Evolutionary conservation across 306 rosid genomes (phyloP).

Genomic region (Acacia crassicarpa): DNA sequence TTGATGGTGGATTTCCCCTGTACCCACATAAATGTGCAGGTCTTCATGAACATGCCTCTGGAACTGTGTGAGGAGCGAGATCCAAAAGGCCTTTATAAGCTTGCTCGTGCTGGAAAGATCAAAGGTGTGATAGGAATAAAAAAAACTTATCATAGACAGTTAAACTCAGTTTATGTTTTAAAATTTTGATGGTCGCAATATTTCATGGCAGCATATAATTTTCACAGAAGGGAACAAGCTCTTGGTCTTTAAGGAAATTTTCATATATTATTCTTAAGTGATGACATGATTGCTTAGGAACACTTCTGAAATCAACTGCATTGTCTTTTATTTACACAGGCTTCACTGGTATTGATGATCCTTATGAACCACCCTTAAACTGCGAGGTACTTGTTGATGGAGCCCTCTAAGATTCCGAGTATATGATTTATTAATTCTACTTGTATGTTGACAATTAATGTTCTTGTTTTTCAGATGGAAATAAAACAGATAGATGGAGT

Average conservation of each 20-base stretch:
- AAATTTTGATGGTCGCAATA: not conserved
- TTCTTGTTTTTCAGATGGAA: slow-evolving; percentile 54
- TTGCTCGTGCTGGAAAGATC: slow-evolving; percentile 88
- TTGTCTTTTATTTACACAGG: slow-evolving; percentile 40
- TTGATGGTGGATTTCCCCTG: slow-evolving; percentile 21
- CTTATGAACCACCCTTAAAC: slow-evolving; percentile 77
- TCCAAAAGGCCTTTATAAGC: slow-evolving; percentile 89
- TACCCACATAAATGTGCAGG: slow-evolving; percentile 43
- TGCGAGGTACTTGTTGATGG: slow-evolving; percentile 61
- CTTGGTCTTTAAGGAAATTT: not conserved
- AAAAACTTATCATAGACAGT: not conserved
- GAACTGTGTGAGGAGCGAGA: slow-evolving; percentile 78
- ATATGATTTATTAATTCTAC: not conserved
- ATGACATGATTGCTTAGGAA: not conserved
- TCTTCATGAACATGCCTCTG: slow-evolving; percentile 84
- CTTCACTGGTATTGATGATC: slow-evolving; percentile 89
- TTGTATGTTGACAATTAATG: slow-evolving; percentile 20
- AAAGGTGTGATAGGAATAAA: slow-evolving; percentile 59
- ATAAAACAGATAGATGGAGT: slow-evolving; percentile 49
- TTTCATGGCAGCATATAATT: not conserved
- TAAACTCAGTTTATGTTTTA: not conserved
- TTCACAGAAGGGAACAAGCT: not conserved
- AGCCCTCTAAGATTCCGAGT: slow-evolving; percentile 3
- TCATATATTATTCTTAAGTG: not conserved
- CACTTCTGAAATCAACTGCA: not conserved